A percentile compares a stretch with the other conserved stretches of the same genome.
phyloP scores from a whole-genome alignment of 2,329 filamentous ascomycete species.

The Paraconiothyrium sp. region DNA sequence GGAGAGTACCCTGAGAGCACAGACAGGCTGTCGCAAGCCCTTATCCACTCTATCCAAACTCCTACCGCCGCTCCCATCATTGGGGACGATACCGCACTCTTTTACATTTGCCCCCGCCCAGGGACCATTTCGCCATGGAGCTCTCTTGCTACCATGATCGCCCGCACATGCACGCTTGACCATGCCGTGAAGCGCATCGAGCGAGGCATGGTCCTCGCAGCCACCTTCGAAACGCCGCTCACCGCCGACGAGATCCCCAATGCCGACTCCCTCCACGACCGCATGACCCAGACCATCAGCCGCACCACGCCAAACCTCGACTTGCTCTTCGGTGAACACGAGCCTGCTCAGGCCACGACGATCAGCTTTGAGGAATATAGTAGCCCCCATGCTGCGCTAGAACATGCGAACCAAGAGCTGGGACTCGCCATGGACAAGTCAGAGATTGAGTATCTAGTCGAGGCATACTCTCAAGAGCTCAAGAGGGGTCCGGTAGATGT shows the following conservation, averaged over 20 bases:
- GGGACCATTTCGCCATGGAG: slow-evolving; percentile 94
- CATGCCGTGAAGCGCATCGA: slow-evolving; percentile 81
- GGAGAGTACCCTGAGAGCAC: slow-evolving; percentile 61
- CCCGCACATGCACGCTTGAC: slow-evolving; percentile 86
- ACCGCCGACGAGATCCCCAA: slow-evolving; percentile 64
- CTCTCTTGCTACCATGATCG: slow-evolving; percentile 93
- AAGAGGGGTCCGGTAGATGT: slow-evolving; percentile 81
- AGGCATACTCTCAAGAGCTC: slow-evolving; percentile 74
- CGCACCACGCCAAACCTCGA: slow-evolving; percentile 73
- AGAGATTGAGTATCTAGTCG: slow-evolving; percentile 94
- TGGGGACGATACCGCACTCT: slow-evolving; percentile 64
- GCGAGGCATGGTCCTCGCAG: slow-evolving; percentile 80
- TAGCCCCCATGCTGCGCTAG: slow-evolving; percentile 75
- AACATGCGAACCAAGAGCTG: slow-evolving; percentile 82
- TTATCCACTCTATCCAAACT: slow-evolving; percentile 56
- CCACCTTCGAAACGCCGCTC: slow-evolving; percentile 65
- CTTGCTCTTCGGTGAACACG: slow-evolving; percentile 79
- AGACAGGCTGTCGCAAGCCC: slow-evolving; percentile 55
- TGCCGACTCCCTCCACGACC: slow-evolving; percentile 82
- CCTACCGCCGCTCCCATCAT: slow-evolving; percentile 58
- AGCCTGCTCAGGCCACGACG: slow-evolving; percentile 72
- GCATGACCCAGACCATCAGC: slow-evolving; percentile 91
- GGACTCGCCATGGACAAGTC: slow-evolving; percentile 87
- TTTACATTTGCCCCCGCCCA: slow-evolving; percentile 82
- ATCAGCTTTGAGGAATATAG: slow-evolving; percentile 73